phyloP scores from a whole-genome alignment of 2,329 filamentous ascomycete species.

The Fusarium sp. region DNA sequence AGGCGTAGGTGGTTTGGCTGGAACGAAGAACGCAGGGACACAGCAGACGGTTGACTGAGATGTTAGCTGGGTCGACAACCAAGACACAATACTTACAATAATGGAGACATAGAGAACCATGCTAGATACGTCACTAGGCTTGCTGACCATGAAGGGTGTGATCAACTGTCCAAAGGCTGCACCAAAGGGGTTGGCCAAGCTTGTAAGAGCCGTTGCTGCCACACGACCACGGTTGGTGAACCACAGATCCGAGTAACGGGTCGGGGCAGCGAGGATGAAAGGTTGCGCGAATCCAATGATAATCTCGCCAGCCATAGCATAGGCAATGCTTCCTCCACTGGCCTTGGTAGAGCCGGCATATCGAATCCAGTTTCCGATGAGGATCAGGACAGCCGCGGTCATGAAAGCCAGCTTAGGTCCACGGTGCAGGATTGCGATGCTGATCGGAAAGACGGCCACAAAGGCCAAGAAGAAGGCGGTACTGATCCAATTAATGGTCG shows the following conservation, averaged over 20 bases:
- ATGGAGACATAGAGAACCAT: slow-evolving; percentile 89
- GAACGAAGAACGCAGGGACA: slow-evolving; percentile 85
- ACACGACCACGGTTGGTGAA: slow-evolving; percentile 88
- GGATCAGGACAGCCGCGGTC: slow-evolving; percentile 76
- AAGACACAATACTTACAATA: slow-evolving; percentile 68
- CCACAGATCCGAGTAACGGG: slow-evolving; percentile 94
- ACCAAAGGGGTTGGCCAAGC: slow-evolving; percentile 89
- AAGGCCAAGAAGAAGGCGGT: slow-evolving; percentile 91
- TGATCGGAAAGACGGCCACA: slow-evolving; percentile 75
- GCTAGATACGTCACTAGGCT: slow-evolving; percentile 74
- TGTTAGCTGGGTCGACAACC: slow-evolving; percentile 22
- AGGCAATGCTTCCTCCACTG: slow-evolving; percentile 73
- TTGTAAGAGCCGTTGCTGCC: slow-evolving; percentile 86
- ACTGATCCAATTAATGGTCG: slow-evolving; percentile 91
- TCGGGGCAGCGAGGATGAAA: slow-evolving; percentile 90
- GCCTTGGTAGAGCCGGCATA: slow-evolving; percentile 75
- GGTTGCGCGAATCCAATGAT: slow-evolving; percentile 90
- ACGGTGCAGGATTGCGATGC: slow-evolving; percentile 82
- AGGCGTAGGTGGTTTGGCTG: slow-evolving; percentile 80
- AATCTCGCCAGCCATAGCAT: slow-evolving; percentile 92
- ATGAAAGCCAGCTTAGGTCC: slow-evolving; percentile 85
- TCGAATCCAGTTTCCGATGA: slow-evolving; percentile 92
- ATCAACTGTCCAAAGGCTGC: slow-evolving; percentile 90
- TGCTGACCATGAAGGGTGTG: slow-evolving; percentile 79
- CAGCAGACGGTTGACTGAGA: slow-evolving; percentile 60